Conservation (phyloP, 176 grass and related monocot genomes). For the Oryza glaberrima region DNA sequence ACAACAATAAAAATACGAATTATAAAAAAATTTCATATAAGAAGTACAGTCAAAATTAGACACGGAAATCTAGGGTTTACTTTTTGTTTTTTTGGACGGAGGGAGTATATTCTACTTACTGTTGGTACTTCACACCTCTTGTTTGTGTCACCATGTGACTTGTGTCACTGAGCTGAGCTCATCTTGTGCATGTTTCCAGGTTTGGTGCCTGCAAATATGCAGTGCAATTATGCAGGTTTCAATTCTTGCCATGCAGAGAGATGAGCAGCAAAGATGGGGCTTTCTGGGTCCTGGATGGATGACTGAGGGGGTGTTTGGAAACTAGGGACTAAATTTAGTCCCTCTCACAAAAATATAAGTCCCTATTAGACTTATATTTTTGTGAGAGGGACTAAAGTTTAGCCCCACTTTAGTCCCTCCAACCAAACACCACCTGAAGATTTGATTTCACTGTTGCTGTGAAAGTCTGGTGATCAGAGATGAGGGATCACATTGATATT, state of each 20-base stretch:
- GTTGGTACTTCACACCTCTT: neutral
- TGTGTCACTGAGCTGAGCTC: neutral
- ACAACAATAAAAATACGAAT: too few species aligned
- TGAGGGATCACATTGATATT: neutral
- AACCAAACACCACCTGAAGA: too few species aligned
- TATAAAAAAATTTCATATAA: too few species aligned
- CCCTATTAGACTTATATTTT: too few species aligned
- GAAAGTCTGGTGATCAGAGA: neutral
- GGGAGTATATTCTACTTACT: too few species aligned
- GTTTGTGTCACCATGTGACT: neutral
- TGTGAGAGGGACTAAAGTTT: too few species aligned
- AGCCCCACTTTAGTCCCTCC: too few species aligned
- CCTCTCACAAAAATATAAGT: too few species aligned
- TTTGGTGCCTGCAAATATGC: neutral
- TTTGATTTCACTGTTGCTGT: neutral
- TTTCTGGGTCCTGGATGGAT: neutral
- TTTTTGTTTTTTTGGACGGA: too few species aligned
- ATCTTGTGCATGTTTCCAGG: neutral
- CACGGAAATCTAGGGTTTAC: too few species aligned
- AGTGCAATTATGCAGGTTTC: neutral
- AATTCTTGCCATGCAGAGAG: neutral
- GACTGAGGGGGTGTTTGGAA: neutral
- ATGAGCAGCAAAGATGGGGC: neutral
- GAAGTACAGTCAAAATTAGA: too few species aligned
- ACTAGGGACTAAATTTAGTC: too few species aligned